Base-by-base conservation (phyloP, 331 rosid genomes). In the Malus hybrid region DNA sequence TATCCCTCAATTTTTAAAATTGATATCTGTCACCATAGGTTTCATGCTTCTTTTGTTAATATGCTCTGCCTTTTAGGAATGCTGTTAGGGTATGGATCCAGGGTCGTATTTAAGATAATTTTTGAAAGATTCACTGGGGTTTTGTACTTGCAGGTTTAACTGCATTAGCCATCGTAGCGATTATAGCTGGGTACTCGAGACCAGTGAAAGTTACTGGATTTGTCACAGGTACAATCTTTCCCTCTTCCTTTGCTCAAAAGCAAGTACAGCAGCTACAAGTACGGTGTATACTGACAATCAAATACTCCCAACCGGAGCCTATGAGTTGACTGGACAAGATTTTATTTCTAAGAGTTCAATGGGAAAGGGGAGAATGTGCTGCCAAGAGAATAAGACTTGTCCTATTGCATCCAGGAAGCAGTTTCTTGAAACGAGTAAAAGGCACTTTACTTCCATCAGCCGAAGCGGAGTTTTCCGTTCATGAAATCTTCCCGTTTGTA, bases 181-280 rank as follows among this genome's bases (percentile, higher is more conserved):
- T 63, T 44, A 44, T 55, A 92, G 97, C 81, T 87, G 97, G 97
- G 68, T 55, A 18, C 81, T 92, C 76, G 97, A 90, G 87, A 87
- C 82, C 66, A 85, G 92, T 85, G 84, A 82, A 75, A 89, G 65
- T 71, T 92, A 94, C 85, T 90, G 99, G 97, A 34, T 94, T 75
- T 94, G 99, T 97, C 97, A 94, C 66, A 94, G 97, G 99, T 94
- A 89, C 36, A 26, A 74, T 88, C 96, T 50, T 91, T 92, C 90
- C 88, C 89, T 92, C 82, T 92, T 94, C 88, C 99, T 94, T 24
- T 92, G 95, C 67, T 90, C 99, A 39, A 94, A 92, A 84, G 77
- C 76, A 68, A 71, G 76, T 53, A n/a, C 68, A 10, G 50, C 50
- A 44, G 14, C 50, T 53, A 14, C 3, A 36, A 24, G 42, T 73